Conservation (phyloP, 768 basidiomycete species). For the Tylopilus balloui region DNA sequence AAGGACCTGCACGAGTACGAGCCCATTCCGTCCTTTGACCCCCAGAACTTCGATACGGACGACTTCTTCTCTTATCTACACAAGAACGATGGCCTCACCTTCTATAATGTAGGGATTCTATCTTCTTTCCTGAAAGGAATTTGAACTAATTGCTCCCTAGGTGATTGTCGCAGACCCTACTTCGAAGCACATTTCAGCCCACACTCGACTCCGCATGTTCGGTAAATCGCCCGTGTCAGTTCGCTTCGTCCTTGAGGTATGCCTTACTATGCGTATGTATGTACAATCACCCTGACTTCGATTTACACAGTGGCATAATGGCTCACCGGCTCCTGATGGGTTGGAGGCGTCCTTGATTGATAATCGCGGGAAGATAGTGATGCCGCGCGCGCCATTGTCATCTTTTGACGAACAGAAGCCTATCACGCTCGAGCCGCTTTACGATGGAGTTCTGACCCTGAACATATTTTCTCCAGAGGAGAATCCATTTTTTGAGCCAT, state of each 20-base stretch:
- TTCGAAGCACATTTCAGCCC: slow-evolving; percentile 2
- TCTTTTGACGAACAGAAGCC: background rate
- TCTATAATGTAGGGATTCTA: slow-evolving; percentile 3
- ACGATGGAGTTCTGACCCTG: slow-evolving; percentile 5
- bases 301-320: slow-evolving; percentile 2
- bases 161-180: slow-evolving; percentile 12
- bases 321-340: background rate
- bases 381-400: background rate
- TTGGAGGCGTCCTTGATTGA: slow-evolving; percentile 8
- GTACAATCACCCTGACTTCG: background rate
- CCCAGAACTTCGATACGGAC: background rate
- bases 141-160: background rate
- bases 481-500: slow-evolving; percentile 1
- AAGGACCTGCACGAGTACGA: background rate
- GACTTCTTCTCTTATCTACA: slow-evolving; percentile 1
- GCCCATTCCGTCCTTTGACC: background rate
- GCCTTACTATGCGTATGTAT: background rate
- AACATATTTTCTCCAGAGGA: slow-evolving; percentile 1
- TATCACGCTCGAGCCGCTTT: background rate
- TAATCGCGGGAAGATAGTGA: background rate
- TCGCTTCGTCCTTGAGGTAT: slow-evolving; percentile 1
- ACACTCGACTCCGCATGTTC: slow-evolving; percentile 9
- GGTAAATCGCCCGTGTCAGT: background rate
- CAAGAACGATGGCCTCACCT: background rate
- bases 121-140: background rate